phyloP scores from a whole-genome alignment of 106 monocot genomes.

The Vanilla planifolia region DNA sequence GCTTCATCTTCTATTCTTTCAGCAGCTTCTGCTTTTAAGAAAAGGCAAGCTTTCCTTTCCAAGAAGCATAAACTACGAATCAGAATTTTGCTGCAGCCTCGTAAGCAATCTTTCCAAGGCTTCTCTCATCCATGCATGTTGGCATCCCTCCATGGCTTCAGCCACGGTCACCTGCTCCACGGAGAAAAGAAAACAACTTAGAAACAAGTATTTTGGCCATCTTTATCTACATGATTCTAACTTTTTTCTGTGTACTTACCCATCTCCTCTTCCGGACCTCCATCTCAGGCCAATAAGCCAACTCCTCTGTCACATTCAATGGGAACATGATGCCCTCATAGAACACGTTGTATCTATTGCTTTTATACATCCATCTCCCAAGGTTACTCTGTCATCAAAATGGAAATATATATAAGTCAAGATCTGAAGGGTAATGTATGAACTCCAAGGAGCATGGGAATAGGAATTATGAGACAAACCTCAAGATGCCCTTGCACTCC shows the following conservation, averaged over 20 bases:
- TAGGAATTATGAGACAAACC: slow-evolving; percentile 11
- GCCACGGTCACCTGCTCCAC: slow-evolving; percentile 18
- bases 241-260: slow-evolving; percentile 24
- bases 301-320: slow-evolving; percentile 45
- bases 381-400: slow-evolving; percentile 22
- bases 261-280: slow-evolving; percentile 39
- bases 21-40: neutral
- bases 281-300: slow-evolving; percentile 48
- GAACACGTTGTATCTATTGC: slow-evolving; percentile 26
- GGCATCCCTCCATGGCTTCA: slow-evolving; percentile 30
- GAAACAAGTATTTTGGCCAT: neutral
- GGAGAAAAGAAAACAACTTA: neutral
- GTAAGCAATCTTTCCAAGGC: slow-evolving; percentile 29
- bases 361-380: slow-evolving; percentile 58
- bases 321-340: slow-evolving; percentile 65
- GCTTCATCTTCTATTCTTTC: neutral
- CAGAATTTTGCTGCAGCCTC: neutral
- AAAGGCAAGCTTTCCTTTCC: neutral
- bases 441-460: neutral
- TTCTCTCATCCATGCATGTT: slow-evolving; percentile 44
- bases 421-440: neutral
- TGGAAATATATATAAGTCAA: neutral
- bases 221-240: neutral
- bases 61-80: neutral
- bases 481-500: slow-evolving; percentile 41